phyloP scores from a whole-genome alignment of 1,139 yeast species.

The Pichia sp. region DNA sequence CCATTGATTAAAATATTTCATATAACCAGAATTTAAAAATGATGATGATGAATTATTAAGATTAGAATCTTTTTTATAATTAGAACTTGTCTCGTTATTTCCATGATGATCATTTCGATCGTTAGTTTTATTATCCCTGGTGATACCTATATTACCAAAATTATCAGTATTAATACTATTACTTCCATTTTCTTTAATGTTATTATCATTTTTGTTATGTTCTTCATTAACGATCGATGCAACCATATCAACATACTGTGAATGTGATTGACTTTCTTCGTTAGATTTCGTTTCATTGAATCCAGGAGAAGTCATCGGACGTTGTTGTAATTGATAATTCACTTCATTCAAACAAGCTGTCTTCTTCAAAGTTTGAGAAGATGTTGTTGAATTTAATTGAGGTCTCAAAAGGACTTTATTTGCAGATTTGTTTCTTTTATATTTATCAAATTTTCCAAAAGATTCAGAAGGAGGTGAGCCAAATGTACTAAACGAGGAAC shows the following conservation, averaged over 20 bases:
- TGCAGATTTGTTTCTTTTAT: conserved; percentile 3
- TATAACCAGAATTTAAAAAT: not conserved
- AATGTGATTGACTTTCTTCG: conserved; percentile 2
- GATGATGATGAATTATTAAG: not conserved
- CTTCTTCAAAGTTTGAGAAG: not conserved
- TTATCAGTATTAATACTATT: not conserved
- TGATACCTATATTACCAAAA: conserved; percentile 15
- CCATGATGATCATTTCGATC: not conserved
- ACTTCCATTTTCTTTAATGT: not conserved
- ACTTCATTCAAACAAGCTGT: not conserved
- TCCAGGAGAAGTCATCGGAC: conserved; percentile 6
- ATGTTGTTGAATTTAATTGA: conserved; percentile 1
- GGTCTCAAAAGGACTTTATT: conserved; percentile 4
- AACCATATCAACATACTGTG: conserved; percentile 29
- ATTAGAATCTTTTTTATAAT: not conserved
- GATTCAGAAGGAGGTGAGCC: conserved; percentile 11
- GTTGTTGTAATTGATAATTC: not conserved
- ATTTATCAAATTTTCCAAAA: conserved; percentile 11
- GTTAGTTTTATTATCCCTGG: conserved; percentile 2
- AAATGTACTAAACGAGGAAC: conserved; percentile 16
- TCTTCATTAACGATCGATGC: conserved; percentile 29
- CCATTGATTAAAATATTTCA: conserved; percentile 8
- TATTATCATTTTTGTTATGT: not conserved
- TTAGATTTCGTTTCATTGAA: not conserved
- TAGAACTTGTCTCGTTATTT: not conserved